These are phyloP conservation scores for Lindgomyces ingoldianus DNA, from an alignment of 495 filamentous ascomycete genomes.

Conservation along the genomic window DNA sequence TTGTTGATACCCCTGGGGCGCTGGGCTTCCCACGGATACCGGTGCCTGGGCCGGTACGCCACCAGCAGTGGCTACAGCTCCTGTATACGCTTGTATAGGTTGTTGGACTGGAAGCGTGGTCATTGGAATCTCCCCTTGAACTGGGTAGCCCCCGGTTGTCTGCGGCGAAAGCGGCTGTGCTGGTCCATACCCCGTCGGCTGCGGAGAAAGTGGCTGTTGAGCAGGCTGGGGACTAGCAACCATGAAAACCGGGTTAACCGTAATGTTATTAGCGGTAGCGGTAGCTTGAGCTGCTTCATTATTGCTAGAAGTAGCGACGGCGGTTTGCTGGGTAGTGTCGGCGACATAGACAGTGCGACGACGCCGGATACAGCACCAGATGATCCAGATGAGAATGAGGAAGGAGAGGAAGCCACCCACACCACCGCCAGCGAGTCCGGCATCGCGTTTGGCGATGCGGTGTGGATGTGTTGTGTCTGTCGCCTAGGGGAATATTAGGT, in stretches of 20 bases:
- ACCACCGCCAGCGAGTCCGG: not conserved
- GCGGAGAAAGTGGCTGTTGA: not conserved
- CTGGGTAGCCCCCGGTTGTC: not conserved
- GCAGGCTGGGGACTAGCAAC: not conserved
- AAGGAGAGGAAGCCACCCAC: not conserved
- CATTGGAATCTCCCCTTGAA: not conserved
- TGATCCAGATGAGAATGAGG: not conserved
- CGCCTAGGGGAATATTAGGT: no score
- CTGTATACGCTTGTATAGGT: not conserved
- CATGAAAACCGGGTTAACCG: slow-evolving; percentile 2
- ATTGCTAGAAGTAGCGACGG: not conserved
- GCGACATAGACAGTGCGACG: not conserved
- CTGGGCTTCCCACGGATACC: not conserved
- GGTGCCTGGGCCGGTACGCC: not conserved
- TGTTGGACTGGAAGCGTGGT: not conserved
- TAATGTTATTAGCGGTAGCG: slow-evolving; percentile 2
- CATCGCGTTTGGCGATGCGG: slow-evolving; percentile 2
- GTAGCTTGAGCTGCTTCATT: not conserved
- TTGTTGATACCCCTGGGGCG: not conserved
- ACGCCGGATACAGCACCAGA: slow-evolving; percentile 3
- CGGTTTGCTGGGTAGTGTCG: slow-evolving; percentile 2
- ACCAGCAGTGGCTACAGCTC: not conserved
- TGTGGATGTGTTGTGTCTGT: not conserved
- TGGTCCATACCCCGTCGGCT: not conserved
- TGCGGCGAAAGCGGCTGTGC: not conserved